Conservation (phyloP, 2,329 filamentous ascomycete species). For the Colletotrichum sp. region DNA sequence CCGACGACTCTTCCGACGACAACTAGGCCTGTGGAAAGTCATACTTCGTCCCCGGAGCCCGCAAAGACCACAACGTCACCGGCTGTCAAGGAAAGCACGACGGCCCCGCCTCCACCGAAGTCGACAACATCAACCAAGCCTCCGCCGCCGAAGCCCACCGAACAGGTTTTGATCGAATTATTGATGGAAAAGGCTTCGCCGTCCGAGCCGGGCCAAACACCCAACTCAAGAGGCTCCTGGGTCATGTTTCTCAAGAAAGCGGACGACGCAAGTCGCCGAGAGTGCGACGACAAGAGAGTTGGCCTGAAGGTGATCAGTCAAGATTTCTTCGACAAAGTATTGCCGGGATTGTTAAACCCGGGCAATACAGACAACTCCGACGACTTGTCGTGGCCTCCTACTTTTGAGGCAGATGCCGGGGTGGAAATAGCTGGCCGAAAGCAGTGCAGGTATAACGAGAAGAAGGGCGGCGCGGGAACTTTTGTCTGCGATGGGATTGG, state of each 20-base stretch:
- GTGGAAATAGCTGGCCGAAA: not conserved
- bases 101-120: not conserved
- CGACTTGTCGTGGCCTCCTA: not conserved
- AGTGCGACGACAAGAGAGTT: not conserved
- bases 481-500: not conserved
- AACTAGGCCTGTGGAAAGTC: rapidly evolving
- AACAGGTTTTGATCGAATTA: not conserved
- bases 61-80: not conserved
- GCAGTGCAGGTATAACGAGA: not conserved
- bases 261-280: not conserved
- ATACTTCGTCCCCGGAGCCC: not conserved
- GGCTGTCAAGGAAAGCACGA: not conserved
- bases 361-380: not conserved
- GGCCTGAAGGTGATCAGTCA: no score
- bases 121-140: not conserved
- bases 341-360: no score
- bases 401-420: not conserved
- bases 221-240: not conserved
- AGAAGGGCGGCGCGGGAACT: not conserved
- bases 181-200: not conserved
- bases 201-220: not conserved
- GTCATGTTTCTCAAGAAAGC: not conserved
- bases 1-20: not conserved
- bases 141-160: not conserved
- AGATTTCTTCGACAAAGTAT: no score